phyloP scores from a whole-genome alignment of 2,329 filamentous ascomycete species.

The Talaromyces islandicus region DNA sequence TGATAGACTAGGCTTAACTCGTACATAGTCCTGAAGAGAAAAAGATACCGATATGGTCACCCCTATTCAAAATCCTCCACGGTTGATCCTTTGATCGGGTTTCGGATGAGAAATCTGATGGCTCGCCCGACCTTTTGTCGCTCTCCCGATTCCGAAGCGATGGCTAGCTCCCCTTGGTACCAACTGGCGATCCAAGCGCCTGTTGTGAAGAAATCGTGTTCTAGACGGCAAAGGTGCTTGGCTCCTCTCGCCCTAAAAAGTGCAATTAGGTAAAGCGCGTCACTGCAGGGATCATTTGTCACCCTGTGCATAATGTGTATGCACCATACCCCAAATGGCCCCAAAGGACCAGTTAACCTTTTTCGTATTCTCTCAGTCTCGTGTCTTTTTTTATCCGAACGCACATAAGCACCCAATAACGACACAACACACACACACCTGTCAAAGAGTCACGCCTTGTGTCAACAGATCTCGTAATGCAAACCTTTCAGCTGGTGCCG shows the following conservation, averaged over 20 bases:
- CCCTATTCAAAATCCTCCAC: background rate
- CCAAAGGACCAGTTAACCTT: background rate
- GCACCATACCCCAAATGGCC: background rate
- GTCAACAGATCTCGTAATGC: background rate
- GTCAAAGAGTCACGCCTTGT: background rate
- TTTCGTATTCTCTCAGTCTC: background rate
- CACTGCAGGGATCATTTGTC: background rate
- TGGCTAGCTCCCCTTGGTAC: background rate
- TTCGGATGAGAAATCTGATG: background rate
- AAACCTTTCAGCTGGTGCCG: background rate
- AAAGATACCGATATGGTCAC: background rate
- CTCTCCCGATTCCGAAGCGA: background rate
- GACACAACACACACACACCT: background rate
- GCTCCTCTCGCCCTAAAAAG: background rate
- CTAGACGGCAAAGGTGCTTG: background rate
- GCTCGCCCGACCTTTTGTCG: background rate
- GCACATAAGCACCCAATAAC: background rate
- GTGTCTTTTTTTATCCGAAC: background rate
- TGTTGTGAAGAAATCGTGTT: background rate
- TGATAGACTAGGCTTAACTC: background rate
- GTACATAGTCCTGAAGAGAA: background rate
- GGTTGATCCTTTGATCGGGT: background rate
- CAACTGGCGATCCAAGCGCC: background rate
- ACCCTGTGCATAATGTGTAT: background rate
- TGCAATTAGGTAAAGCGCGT: background rate